Conservation (phyloP, 2,329 filamentous ascomycete genomes). For the Colletotrichum cereale region DNA sequence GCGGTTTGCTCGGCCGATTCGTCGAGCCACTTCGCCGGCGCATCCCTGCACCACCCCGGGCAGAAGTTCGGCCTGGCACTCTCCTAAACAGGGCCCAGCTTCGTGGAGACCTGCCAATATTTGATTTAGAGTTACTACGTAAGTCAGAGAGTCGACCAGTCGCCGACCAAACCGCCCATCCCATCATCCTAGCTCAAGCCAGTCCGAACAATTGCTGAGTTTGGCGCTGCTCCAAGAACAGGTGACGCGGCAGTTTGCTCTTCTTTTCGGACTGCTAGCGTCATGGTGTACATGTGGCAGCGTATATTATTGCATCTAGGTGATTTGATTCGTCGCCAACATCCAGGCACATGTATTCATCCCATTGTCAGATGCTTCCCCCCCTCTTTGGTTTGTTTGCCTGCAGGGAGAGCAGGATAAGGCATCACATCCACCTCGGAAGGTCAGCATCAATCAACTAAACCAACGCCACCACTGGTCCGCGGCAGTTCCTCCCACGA, state of each 20-base stretch:
- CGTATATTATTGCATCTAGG: background rate
- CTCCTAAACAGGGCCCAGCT: conserved; percentile 13
- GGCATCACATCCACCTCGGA: conserved; percentile 5
- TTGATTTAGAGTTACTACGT: conserved; percentile 31
- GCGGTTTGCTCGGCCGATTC: conserved; percentile 34
- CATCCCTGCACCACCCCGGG: conserved; percentile 30
- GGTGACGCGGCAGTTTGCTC: background rate
- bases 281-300: background rate
- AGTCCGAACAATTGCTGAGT: background rate
- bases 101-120: background rate
- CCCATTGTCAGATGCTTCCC: conserved; percentile 20
- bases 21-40: conserved; percentile 15
- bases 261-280: background rate
- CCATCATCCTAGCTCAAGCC: background rate
- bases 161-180: background rate
- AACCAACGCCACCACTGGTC: background rate
- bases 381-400: background rate
- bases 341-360: background rate
- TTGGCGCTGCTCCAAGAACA: background rate
- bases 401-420: background rate
- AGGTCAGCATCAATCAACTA: conserved; percentile 2
- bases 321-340: background rate
- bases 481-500: background rate
- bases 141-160: conserved; percentile 13
- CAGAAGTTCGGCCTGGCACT: conserved; percentile 26